A percentile compares a stretch with the other conserved stretches of the same genome.
Conservation (phyloP, 1,284 basidiomycete genomes). For the Ceratobasidium sp. region DNA sequence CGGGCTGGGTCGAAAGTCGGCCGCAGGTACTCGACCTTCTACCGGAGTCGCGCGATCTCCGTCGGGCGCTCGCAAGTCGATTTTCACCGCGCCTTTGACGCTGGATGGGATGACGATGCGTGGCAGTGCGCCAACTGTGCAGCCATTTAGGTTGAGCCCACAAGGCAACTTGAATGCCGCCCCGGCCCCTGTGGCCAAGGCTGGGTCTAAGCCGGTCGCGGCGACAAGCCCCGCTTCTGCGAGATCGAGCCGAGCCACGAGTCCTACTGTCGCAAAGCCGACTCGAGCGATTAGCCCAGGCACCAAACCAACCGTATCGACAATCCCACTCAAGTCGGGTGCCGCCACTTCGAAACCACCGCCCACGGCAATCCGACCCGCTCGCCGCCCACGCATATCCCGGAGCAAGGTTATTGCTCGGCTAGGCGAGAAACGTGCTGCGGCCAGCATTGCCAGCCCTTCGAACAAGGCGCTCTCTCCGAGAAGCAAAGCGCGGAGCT, state of each 20-base stretch:
- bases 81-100: conserved; percentile 18
- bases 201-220: too few relatives aligned
- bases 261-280: not conserved
- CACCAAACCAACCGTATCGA: too few relatives aligned
- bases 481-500: conserved; percentile 30
- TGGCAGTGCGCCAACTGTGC: conserved; percentile 28
- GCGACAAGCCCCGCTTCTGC: not conserved
- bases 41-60: not conserved
- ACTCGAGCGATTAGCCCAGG: too few relatives aligned
- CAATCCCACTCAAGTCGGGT: not conserved
- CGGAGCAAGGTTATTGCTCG: conserved; percentile 76
- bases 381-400: conserved; percentile 74
- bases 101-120: conserved; percentile 36
- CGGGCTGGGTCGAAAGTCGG: conserved; percentile 10
- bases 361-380: conserved; percentile 44
- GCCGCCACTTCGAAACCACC: not conserved
- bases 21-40: conserved; percentile 1
- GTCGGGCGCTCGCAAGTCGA: conserved; percentile 6
- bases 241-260: not conserved
- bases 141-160: conserved; percentile 32
- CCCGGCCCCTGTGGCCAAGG: not conserved
- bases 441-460: conserved; percentile 43
- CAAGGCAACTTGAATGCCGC: not conserved
- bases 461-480: conserved; percentile 11
- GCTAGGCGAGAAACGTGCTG: conserved; percentile 71